phyloP scores from a whole-genome alignment of 2,329 filamentous ascomycete species.

The Elsinoe fawcettii region DNA sequence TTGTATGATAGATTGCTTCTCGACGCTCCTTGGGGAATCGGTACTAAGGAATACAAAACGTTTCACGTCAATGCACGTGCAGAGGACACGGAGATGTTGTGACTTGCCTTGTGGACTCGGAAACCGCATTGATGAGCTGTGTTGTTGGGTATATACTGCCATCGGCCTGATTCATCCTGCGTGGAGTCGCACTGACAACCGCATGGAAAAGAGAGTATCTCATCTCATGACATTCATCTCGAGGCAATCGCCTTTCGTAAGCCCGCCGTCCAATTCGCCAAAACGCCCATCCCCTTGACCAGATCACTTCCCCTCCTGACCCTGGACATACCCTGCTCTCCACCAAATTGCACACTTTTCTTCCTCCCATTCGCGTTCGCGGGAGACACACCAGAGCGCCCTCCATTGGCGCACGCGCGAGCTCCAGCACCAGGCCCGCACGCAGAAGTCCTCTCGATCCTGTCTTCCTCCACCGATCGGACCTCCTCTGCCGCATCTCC shows the following conservation, averaged over 20 bases:
- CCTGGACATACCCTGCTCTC: not conserved
- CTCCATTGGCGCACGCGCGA: not conserved
- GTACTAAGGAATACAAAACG: not conserved
- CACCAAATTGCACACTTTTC: slow-evolving; percentile 4
- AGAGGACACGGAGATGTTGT: too few species aligned
- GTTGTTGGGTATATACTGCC: slow-evolving; percentile 5
- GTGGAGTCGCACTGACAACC: not conserved
- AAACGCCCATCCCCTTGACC: slow-evolving; percentile 11
- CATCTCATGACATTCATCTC: slow-evolving; percentile 2
- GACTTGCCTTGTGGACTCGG: not conserved
- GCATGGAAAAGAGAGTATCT: not conserved
- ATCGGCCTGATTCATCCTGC: not conserved
- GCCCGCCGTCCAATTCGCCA: slow-evolving; percentile 14
- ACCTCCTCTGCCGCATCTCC: slow-evolving; percentile 5
- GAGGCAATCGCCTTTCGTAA: slow-evolving; percentile 14
- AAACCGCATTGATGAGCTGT: not conserved
- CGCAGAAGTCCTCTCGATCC: slow-evolving; percentile 1
- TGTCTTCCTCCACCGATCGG: not conserved
- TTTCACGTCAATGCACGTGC: not conserved
- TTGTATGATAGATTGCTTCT: slow-evolving; percentile 1
- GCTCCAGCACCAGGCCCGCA: slow-evolving; percentile 3
- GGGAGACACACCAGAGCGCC: slow-evolving; percentile 2
- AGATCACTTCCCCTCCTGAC: not conserved
- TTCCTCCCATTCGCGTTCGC: slow-evolving; percentile 2
- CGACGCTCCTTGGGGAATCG: not conserved